These are phyloP conservation scores for Venturia aucupariae DNA, from an alignment of 2,329 filamentous ascomycete genomes.

Conservation along the genomic window DNA sequence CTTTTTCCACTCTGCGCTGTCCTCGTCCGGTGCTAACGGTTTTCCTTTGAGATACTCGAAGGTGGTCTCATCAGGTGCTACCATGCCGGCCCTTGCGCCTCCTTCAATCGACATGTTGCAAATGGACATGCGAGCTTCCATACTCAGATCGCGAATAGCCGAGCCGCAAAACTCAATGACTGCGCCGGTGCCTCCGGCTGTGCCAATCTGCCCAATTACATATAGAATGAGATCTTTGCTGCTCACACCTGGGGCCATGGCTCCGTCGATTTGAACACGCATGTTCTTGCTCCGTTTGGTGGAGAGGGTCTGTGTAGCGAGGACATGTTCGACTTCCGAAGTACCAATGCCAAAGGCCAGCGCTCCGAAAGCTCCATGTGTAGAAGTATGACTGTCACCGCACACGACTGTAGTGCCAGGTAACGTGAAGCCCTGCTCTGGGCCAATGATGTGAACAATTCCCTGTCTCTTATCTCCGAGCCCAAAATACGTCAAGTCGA, in stretches of 20 bases:
- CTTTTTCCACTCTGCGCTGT: slow-evolving; percentile 81
- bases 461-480: slow-evolving; percentile 94
- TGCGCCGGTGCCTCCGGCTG: slow-evolving; percentile 84
- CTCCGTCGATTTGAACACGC: slow-evolving; percentile 89
- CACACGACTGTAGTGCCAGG: slow-evolving; percentile 95
- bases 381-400: slow-evolving; percentile 96
- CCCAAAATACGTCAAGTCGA: slow-evolving; percentile 94
- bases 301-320: slow-evolving; percentile 91
- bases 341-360: slow-evolving; percentile 96
- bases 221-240: slow-evolving; percentile 94
- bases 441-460: slow-evolving; percentile 96
- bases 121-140: slow-evolving; percentile 98
- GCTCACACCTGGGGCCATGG: slow-evolving; percentile 81
- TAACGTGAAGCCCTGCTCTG: slow-evolving; percentile 96
- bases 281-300: slow-evolving; percentile 97
- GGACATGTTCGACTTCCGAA: slow-evolving; percentile 95
- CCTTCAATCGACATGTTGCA: slow-evolving; percentile 99
- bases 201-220: slow-evolving; percentile 88
- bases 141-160: slow-evolving; percentile 78
- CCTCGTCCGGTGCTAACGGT: slow-evolving; percentile 76
- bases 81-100: slow-evolving; percentile 91
- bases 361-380: slow-evolving; percentile 91
- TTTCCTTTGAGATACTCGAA: slow-evolving; percentile 92
- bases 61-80: slow-evolving; percentile 87
- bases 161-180: slow-evolving; percentile 98